Base-by-base conservation (phyloP, 176 grass and related monocot species). In the Pharus latifolius region DNA sequence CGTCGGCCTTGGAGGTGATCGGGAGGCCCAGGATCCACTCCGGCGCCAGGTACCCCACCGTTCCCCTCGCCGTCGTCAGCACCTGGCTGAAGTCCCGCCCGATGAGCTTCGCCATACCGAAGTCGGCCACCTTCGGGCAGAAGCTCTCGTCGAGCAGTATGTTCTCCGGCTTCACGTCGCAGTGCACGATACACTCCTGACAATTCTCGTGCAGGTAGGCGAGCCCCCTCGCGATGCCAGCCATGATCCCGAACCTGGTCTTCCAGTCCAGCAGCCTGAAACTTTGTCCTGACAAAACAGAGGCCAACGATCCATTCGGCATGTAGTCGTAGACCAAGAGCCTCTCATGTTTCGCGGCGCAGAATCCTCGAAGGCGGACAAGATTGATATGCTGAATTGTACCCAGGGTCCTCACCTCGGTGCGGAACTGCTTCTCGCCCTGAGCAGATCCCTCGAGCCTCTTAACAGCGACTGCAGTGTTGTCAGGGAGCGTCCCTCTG, bases 91-190 rank as follows among this genome's bases (percentile, higher is more conserved):
- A 38, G 25, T 87, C 84, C 49, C 73, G 38, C 64, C 52, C 65
- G 47, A 82, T 72, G 24, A 87, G 84, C 72, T 87, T 82, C 0
- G 84, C 84, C 84, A 82, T 70, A 50, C 84, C 72, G 43, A 87
- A 82, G 60, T 87, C 84, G 9, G 72, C 72, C 46, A 82, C 61
- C 67, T 67, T 87, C 19, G 84, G 73, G 27, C 63, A 48, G 34
- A 78, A 77, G 2, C 15, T 48, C n/a, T 19, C 32, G 54, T 87
- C 79, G 5, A 78, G 60, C 10, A 78, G 70, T 9, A 87, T 78
- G 73, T 78, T 87, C 52, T 87, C 79, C 10, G 79, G 84, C 63
- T 86, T 86, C n/a, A 86, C 73, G 40, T 84, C 75, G 42, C 67
- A 78, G 59, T 84, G 82, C 69, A 84, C 65, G 31, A 75, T 79